Conservation (phyloP, 108 stramenopile species). For the Phaeodactylum tricornutum region DNA sequence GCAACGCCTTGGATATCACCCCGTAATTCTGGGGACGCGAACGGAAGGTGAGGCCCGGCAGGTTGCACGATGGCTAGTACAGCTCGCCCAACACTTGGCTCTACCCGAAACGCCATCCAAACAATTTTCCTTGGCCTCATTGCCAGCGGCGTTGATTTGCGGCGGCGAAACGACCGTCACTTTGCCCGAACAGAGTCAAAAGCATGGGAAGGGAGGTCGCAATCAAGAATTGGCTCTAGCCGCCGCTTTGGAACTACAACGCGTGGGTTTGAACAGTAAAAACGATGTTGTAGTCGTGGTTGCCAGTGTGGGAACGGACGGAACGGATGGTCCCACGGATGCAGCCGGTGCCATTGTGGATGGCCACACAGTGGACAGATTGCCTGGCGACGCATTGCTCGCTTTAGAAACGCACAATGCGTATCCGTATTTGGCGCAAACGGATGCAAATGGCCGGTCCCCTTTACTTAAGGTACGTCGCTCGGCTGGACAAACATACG, state of each 20-base stretch:
- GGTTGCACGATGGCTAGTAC: slow-evolving; percentile 49
- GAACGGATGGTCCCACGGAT: slow-evolving; percentile 86
- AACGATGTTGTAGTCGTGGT: slow-evolving; percentile 25
- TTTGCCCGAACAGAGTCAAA: slow-evolving; percentile 24
- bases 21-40: slow-evolving; percentile 63
- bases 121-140: neutral
- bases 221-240: slow-evolving; percentile 81
- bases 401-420: slow-evolving; percentile 58
- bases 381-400: slow-evolving; percentile 26
- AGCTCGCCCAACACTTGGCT: slow-evolving; percentile 52
- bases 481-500: no score
- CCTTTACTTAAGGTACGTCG: slow-evolving; percentile 9
- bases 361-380: slow-evolving; percentile 33
- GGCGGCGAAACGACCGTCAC: slow-evolving; percentile 90
- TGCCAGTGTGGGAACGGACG: slow-evolving; percentile 76
- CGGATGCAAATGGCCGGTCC: slow-evolving; percentile 5
- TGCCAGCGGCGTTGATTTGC: slow-evolving; percentile 42
- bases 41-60: slow-evolving; percentile 70
- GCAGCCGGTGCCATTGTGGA: slow-evolving; percentile 85
- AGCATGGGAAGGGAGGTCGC: slow-evolving; percentile 83
- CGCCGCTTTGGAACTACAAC: slow-evolving; percentile 39
- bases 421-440: slow-evolving; percentile 42
- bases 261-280: neutral
- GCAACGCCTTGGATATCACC: slow-evolving; percentile 52
- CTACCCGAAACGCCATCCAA: neutral